Evolutionary conservation across 352 stramenopile species (phyloP).

Genomic region (Phytophthora tentaculata): DNA sequence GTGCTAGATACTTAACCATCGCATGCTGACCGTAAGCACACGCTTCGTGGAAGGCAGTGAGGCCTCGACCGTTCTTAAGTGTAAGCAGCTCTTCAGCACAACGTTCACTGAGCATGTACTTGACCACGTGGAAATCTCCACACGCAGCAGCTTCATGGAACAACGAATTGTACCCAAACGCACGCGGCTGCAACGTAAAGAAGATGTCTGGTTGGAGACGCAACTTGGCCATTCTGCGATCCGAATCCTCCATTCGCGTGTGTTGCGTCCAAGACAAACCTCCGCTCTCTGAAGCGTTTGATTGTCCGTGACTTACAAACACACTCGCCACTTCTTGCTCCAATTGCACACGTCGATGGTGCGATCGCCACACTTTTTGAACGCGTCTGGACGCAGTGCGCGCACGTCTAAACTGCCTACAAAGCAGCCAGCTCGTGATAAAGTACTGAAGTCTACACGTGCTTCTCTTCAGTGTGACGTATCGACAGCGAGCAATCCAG

Average conservation of each 20-base stretch:
- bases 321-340: constrained; percentile 52
- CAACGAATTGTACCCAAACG: constrained; percentile 70
- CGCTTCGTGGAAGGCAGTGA: constrained; percentile 76
- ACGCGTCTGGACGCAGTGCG: constrained; percentile 38
- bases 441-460: constrained; percentile 50
- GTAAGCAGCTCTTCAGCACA: constrained; percentile 39
- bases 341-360: constrained; percentile 51
- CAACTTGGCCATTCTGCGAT: constrained; percentile 62
- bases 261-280: constrained; percentile 48
- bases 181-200: constrained; percentile 56
- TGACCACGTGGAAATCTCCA: constrained; percentile 79
- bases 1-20: constrained; percentile 72
- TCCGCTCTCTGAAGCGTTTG: constrained; percentile 16
- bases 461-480: constrained; percentile 41
- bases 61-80: constrained; percentile 57
- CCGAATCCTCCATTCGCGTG: constrained; percentile 75
- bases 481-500: constrained; percentile 54
- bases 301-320: constrained; percentile 40
- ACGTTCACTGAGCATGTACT: constrained; percentile 68
- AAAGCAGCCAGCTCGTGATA: constrained; percentile 62
- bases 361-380: constrained; percentile 49
- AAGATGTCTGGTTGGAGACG: constrained; percentile 53
- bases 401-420: constrained; percentile 46
- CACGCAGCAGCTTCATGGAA: constrained; percentile 71
- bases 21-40: constrained; percentile 70